Conservation (phyloP, 2,329 filamentous ascomycete genomes). For the Apiospora malaysiana region DNA sequence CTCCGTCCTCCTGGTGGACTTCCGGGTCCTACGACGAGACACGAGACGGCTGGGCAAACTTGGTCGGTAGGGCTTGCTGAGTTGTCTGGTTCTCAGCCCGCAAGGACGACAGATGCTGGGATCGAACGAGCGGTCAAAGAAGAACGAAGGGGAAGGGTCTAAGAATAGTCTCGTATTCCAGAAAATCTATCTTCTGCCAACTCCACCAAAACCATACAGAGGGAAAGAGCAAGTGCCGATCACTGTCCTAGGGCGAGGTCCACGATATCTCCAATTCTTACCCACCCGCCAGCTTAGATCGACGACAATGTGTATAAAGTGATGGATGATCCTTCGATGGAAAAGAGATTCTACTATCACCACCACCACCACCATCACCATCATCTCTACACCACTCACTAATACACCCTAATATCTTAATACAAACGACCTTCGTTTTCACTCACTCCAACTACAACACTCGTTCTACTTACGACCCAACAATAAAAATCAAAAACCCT, state of each 20-base stretch:
- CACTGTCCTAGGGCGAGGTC: not conserved
- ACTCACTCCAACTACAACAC: constrained; percentile 16
- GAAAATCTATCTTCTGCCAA: not conserved
- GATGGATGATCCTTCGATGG: not conserved
- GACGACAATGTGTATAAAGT: constrained; percentile 6
- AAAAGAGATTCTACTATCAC: constrained; percentile 1
- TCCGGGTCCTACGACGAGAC: no score
- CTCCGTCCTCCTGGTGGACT: no score
- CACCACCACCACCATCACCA: constrained; percentile 20
- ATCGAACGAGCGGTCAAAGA: not conserved
- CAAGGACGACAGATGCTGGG: no score
- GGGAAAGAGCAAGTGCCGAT: not conserved
- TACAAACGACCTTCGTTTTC: constrained; percentile 2
- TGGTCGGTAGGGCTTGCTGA: no score
- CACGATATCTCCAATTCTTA: not conserved
- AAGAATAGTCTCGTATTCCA: constrained; percentile 20
- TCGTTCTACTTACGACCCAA: not conserved
- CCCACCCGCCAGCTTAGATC: not conserved
- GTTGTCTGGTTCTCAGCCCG: no score
- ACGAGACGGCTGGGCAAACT: no score
- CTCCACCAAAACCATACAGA: not conserved
- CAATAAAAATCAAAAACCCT: not conserved
- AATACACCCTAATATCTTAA: constrained; percentile 18
- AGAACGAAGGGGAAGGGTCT: not conserved
- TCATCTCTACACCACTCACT: constrained; percentile 14